Evolutionary conservation across 805 yeast species (phyloP).

Genomic region (Ogataea philodendri): DNA sequence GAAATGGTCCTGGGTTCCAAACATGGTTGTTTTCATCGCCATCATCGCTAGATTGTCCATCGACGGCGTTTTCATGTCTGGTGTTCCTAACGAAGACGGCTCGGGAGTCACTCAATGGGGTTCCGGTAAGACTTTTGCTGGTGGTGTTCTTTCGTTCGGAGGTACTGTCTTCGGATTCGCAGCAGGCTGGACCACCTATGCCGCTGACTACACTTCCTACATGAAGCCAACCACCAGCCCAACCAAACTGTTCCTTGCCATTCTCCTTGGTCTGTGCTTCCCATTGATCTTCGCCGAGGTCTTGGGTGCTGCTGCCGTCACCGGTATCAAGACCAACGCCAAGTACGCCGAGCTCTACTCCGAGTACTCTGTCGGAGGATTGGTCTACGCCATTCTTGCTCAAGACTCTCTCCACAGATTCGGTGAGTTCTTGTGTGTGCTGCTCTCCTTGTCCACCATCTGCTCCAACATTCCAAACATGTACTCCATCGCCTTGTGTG

Average conservation of each 20-base stretch:
- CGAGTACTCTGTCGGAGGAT: conserved; percentile 70
- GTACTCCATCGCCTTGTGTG: conserved; percentile 85
- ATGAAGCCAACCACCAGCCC: conserved; percentile 66
- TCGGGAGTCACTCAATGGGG: conserved; percentile 34
- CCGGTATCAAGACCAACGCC: conserved; percentile 53
- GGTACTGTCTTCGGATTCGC: conserved; percentile 84
- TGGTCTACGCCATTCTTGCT: conserved; percentile 75
- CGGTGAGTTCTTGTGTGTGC: conserved; percentile 85
- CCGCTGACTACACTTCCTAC: conserved; percentile 89
- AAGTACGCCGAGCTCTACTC: conserved; percentile 51
- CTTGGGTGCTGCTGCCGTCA: conserved; percentile 83
- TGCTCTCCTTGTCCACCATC: conserved; percentile 81
- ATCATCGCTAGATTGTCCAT: conserved; percentile 74
- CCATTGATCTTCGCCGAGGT: conserved; percentile 74
- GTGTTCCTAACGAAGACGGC: conserved; percentile 34
- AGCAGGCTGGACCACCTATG: conserved; percentile 92
- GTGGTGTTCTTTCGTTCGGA: conserved; percentile 75
- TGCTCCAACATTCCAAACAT: conserved; percentile 92
- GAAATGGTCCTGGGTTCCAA: conserved; percentile 88
- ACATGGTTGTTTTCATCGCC: conserved; percentile 66
- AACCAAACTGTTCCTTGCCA: conserved; percentile 58
- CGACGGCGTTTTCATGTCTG: conserved; percentile 61
- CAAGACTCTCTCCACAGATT: conserved; percentile 80
- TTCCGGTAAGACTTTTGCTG: conserved; percentile 70
- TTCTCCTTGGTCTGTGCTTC: conserved; percentile 58